Conservation (phyloP, 345 rosid genomes). For the Mallotus nudiflorus region DNA sequence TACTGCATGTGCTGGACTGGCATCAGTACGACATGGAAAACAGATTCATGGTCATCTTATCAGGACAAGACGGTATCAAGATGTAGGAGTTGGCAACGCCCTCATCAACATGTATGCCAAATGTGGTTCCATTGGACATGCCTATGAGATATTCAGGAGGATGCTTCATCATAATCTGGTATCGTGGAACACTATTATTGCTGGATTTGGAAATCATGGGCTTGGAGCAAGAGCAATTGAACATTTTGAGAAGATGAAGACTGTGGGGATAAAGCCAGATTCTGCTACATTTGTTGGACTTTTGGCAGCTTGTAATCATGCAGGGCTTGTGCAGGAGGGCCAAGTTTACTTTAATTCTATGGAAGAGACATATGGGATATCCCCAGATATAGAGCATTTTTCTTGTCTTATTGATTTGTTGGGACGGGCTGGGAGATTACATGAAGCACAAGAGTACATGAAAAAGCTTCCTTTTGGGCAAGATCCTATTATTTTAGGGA, state of each 20-base stretch:
- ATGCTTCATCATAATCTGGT: conserved; percentile 48
- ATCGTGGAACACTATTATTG: conserved; percentile 66
- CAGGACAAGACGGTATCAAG: conserved; percentile 37
- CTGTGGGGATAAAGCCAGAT: conserved; percentile 43
- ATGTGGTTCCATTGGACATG: conserved; percentile 54
- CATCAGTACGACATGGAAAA: conserved; percentile 49
- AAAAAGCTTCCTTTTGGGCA: conserved; percentile 38
- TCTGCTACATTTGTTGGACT: conserved; percentile 58
- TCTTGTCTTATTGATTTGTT: conserved; percentile 61
- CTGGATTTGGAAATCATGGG: conserved; percentile 60
- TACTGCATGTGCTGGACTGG: conserved; percentile 54
- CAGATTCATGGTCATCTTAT: conserved; percentile 55
- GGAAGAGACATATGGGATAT: conserved; percentile 45
- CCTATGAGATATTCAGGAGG: conserved; percentile 36
- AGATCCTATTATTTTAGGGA: conserved; percentile 53
- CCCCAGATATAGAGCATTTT: conserved; percentile 56
- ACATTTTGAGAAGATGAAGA: conserved; percentile 49
- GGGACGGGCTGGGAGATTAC: conserved; percentile 66
- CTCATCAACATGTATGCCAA: conserved; percentile 69
- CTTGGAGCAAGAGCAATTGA: conserved; percentile 46
- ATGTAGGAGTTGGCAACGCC: conserved; percentile 50
- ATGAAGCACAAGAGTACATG: conserved; percentile 47
- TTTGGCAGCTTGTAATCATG: conserved; percentile 61
- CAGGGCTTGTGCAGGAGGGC: conserved; percentile 61
- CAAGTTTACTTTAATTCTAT: conserved; percentile 40